These are phyloP conservation scores for Fusarium sp. DNA, from an alignment of 2,329 filamentous ascomycete species.

Conservation along the genomic window DNA sequence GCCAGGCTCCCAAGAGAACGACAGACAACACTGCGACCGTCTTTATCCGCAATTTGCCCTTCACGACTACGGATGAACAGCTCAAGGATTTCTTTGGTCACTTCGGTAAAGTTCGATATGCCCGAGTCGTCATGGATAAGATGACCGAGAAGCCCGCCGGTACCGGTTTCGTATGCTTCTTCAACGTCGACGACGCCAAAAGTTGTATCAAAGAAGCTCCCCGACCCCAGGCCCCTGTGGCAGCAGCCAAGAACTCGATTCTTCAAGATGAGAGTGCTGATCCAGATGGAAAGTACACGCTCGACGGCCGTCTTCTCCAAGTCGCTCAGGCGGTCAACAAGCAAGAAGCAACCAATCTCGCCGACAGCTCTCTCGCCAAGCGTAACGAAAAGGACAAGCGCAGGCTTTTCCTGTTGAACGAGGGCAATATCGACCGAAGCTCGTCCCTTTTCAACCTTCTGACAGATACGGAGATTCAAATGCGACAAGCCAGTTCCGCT, in stretches of 20 bases:
- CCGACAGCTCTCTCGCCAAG: slow-evolving; percentile 75
- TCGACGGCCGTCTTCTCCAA: slow-evolving; percentile 90
- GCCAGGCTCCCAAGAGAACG: slow-evolving; percentile 48
- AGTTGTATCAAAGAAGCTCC: slow-evolving; percentile 84
- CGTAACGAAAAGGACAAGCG: slow-evolving; percentile 88
- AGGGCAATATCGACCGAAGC: slow-evolving; percentile 85
- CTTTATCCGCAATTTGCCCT: slow-evolving; percentile 95
- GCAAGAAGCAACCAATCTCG: slow-evolving; percentile 81
- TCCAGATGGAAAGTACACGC: slow-evolving; percentile 85
- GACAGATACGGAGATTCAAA: slow-evolving; percentile 83
- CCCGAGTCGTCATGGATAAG: slow-evolving; percentile 89
- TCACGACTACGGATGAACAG: slow-evolving; percentile 85
- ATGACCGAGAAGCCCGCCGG: slow-evolving; percentile 89
- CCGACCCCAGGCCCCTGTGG: slow-evolving; percentile 60
- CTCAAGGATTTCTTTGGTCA: slow-evolving; percentile 88
- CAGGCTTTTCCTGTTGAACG: slow-evolving; percentile 86
- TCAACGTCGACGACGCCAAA: slow-evolving; percentile 80
- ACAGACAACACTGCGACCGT: slow-evolving; percentile 80
- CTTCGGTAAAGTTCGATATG: slow-evolving; percentile 92
- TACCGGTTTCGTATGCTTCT: slow-evolving; percentile 96
- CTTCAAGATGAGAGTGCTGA: slow-evolving; percentile 90
- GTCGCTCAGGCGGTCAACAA: slow-evolving; percentile 89
- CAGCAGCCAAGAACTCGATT: slow-evolving; percentile 81
- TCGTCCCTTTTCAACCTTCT: slow-evolving; percentile 84
- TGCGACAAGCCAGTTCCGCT: slow-evolving; percentile 88